A percentile compares a stretch with the other conserved stretches of the same genome.
These are phyloP conservation scores for Blastocystis sp. DNA, from an alignment of 352 stramenopile genomes.

Conservation along the genomic window DNA sequence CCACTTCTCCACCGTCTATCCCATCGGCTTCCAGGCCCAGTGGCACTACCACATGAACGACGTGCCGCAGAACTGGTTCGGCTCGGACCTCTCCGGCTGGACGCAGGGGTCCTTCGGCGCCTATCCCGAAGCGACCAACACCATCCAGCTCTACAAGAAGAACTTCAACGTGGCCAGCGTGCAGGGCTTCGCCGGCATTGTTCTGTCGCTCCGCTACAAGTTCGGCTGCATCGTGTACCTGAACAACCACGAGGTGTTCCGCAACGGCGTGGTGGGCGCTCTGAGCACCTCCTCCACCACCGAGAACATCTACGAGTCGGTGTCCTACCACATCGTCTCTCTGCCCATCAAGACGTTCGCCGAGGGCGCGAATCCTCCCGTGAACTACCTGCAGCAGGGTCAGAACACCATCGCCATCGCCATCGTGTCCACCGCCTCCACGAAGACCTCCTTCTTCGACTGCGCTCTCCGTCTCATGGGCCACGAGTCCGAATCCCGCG, in stretches of 20 bases:
- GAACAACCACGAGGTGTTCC: constrained; percentile 2
- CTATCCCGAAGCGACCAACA: neutral
- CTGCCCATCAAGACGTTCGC: no score
- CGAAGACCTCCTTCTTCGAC: constrained; percentile 1
- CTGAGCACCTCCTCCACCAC: neutral
- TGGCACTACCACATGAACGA: neutral
- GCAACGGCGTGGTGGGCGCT: neutral
- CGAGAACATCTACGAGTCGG: neutral
- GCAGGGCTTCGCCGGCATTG: neutral
- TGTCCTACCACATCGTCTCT: neutral
- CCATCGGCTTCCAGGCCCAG: neutral
- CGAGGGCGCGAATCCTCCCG: neutral
- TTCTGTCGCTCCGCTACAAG: constrained; percentile 13
- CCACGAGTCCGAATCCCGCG: neutral
- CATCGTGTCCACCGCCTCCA: neutral
- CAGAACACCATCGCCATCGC: neutral
- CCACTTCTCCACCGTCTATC: neutral
- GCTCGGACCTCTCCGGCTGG: neutral
- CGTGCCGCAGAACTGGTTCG: constrained; percentile 3
- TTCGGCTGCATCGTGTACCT: constrained; percentile 23
- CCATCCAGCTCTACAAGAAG: constrained; percentile 24
- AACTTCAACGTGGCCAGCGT: neutral
- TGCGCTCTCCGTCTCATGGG: neutral
- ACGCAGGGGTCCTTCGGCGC: neutral
- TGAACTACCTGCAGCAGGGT: neutral